phyloP scores from a whole-genome alignment of 2,329 filamentous ascomycete genomes.

The Neocucurbitaria cava region DNA sequence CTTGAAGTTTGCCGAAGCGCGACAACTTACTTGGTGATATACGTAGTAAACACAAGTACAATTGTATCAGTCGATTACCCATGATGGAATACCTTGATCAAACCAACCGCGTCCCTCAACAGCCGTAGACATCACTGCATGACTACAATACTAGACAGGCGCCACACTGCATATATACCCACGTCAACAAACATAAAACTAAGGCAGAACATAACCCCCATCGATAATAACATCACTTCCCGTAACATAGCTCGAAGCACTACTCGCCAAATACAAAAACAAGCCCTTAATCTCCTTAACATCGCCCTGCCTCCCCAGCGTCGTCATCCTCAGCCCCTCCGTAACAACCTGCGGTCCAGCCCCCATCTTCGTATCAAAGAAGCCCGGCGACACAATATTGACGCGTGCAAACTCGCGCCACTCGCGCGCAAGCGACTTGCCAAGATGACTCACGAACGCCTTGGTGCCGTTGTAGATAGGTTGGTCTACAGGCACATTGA shows the following conservation, averaged over 20 bases:
- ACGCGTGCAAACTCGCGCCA: slow-evolving; percentile 72
- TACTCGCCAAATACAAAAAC: slow-evolving; percentile 81
- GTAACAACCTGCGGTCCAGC: slow-evolving; percentile 67
- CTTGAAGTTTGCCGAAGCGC: no score
- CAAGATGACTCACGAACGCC: slow-evolving; percentile 68
- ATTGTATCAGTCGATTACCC: no score
- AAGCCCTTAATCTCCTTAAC: slow-evolving; percentile 79
- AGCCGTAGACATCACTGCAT: no score
- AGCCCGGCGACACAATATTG: slow-evolving; percentile 70
- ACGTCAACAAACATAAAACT: neutral
- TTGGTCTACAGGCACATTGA: slow-evolving; percentile 79
- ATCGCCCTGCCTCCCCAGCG: slow-evolving; percentile 76
- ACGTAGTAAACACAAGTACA: no score
- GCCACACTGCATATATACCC: no score
- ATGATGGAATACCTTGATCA: no score
- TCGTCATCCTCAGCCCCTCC: slow-evolving; percentile 75
- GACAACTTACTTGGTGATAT: no score
- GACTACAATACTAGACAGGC: no score
- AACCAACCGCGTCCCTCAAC: no score
- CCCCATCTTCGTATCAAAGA: slow-evolving; percentile 69
- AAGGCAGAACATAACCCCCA: slow-evolving; percentile 68
- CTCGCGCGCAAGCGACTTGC: slow-evolving; percentile 68
- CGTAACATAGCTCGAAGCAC: slow-evolving; percentile 80
- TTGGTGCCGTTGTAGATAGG: slow-evolving; percentile 56
- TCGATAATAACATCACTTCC: slow-evolving; percentile 77